These are phyloP conservation scores for Elasticomyces elasticus DNA, from an alignment of 495 filamentous ascomycete species.

Conservation along the genomic window DNA sequence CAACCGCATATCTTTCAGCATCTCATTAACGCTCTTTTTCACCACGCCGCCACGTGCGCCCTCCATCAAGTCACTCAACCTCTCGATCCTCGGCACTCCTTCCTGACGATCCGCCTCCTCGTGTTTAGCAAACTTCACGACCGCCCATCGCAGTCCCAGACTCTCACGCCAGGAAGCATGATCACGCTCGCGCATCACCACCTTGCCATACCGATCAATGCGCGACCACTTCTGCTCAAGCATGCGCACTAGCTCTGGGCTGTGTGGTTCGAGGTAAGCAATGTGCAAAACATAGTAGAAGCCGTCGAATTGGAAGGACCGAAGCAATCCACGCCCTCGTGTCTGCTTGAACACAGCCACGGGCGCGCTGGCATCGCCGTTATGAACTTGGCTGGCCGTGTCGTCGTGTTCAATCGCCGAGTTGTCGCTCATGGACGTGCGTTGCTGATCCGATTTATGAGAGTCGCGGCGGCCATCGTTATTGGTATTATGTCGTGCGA, in stretches of 20 bases:
- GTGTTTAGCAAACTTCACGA: slow-evolving; percentile 11
- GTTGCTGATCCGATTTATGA: no score
- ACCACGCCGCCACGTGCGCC: background rate
- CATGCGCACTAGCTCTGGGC: slow-evolving; percentile 16
- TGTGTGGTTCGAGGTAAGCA: slow-evolving; percentile 10
- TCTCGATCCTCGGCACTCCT: slow-evolving; percentile 13
- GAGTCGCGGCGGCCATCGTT: no score
- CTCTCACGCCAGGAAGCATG: slow-evolving; percentile 11
- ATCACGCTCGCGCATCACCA: slow-evolving; percentile 6
- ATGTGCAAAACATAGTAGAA: slow-evolving; percentile 8
- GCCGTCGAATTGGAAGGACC: slow-evolving; percentile 11
- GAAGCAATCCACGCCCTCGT: background rate
- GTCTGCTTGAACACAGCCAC: slow-evolving; percentile 17
- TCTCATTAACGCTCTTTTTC: slow-evolving; percentile 17
- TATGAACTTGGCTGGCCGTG: background rate
- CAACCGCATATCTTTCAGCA: slow-evolving; percentile 7
- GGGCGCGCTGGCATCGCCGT: background rate
- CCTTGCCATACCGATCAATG: slow-evolving; percentile 2
- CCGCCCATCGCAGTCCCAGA: slow-evolving; percentile 17
- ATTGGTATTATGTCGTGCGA: no score
- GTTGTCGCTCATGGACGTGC: no score
- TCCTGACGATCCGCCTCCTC: slow-evolving; percentile 1
- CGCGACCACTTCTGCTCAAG: slow-evolving; percentile 19
- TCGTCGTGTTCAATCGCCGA: no score
- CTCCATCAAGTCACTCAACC: background rate